These are phyloP conservation scores for Ophiostoma novo-ulmi DNA, from an alignment of 2,329 filamentous ascomycete genomes.

Conservation along the genomic window DNA sequence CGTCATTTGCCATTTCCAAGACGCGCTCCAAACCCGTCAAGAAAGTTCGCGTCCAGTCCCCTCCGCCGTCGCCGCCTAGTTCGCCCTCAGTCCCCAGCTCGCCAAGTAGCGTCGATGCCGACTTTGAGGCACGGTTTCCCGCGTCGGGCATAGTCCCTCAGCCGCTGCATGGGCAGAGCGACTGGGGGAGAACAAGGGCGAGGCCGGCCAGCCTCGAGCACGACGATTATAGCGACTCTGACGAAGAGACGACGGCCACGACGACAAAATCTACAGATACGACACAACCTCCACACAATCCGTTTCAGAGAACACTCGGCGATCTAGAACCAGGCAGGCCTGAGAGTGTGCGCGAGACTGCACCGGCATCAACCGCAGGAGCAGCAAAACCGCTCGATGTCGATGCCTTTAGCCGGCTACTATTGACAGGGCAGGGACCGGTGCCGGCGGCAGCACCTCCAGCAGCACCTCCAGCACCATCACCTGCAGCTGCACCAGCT, in stretches of 20 bases:
- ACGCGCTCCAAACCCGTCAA: conserved; percentile 55
- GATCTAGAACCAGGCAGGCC: conserved; percentile 42
- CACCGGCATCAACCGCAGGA: conserved; percentile 30
- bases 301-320: conserved; percentile 53
- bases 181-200: background rate
- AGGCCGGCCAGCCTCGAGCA: background rate
- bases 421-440: conserved; percentile 64
- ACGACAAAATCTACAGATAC: background rate
- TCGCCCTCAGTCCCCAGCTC: conserved; percentile 34
- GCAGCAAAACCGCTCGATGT: conserved; percentile 58
- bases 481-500: conserved; percentile 55
- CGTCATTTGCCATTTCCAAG: conserved; percentile 35
- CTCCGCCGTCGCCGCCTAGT: conserved; percentile 56
- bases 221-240: conserved; percentile 27
- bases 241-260: background rate
- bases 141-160: conserved; percentile 6
- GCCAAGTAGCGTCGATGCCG: conserved; percentile 28
- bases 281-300: conserved; percentile 40
- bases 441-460: conserved; percentile 50
- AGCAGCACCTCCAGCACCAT: conserved; percentile 41
- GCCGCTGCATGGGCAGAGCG: background rate
- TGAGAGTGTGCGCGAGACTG: conserved; percentile 27
- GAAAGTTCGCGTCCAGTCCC: conserved; percentile 62
- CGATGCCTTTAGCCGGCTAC: conserved; percentile 68
- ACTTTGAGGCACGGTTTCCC: conserved; percentile 33